phyloP scores from a whole-genome alignment of 768 basidiomycete species.

The Lentinula edodes region DNA sequence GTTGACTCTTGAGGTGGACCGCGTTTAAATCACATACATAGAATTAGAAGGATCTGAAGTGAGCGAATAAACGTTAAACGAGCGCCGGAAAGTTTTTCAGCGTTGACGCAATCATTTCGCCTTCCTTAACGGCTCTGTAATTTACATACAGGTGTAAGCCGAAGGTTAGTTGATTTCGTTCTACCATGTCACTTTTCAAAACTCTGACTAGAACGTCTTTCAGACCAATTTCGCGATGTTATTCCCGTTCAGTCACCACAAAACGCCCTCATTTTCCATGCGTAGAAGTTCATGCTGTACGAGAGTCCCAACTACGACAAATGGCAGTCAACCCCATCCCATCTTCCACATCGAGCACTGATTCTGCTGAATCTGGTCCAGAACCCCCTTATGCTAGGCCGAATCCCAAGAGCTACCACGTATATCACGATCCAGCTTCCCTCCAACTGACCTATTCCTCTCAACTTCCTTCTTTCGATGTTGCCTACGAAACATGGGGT shows the following conservation, averaged over 20 bases:
- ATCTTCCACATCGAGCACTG: slow-evolving; percentile 13
- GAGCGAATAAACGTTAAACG: background rate
- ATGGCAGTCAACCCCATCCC: slow-evolving; percentile 20
- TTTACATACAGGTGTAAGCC: background rate
- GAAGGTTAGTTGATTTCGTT: background rate
- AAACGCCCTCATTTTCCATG: slow-evolving; percentile 54
- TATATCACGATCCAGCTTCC: slow-evolving; percentile 57
- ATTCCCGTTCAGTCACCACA: slow-evolving; percentile 4
- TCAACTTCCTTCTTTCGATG: slow-evolving; percentile 64
- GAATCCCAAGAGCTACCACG: slow-evolving; percentile 64
- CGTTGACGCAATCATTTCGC: background rate
- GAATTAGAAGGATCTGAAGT: background rate
- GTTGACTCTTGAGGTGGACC: too few relatives aligned
- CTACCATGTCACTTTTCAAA: slow-evolving; percentile 2
- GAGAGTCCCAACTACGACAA: slow-evolving; percentile 51
- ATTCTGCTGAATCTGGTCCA: slow-evolving; percentile 51
- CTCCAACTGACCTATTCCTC: slow-evolving; percentile 57
- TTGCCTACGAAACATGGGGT: slow-evolving; percentile 99
- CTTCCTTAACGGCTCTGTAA: background rate
- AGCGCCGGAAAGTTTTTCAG: background rate
- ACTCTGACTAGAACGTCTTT: background rate
- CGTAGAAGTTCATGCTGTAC: slow-evolving; percentile 74
- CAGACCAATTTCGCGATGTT: background rate
- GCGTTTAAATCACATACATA: background rate
- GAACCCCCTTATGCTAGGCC: slow-evolving; percentile 83